Evolutionary conservation across 352 stramenopile species (phyloP).

Genomic region (Phytopythium litorale): DNA sequence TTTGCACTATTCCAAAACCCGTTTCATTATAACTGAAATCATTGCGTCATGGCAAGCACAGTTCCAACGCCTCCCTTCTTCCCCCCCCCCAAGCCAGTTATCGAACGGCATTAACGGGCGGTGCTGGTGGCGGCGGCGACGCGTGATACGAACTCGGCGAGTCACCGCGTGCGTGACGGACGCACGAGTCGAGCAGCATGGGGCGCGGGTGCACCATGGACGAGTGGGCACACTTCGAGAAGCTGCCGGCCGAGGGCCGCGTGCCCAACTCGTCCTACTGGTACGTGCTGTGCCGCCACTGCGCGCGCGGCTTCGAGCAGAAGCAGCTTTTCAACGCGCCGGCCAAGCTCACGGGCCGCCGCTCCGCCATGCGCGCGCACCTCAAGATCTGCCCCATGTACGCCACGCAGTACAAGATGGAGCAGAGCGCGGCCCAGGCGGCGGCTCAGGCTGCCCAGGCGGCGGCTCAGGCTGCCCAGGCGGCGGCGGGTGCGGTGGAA

Average conservation of each 20-base stretch:
- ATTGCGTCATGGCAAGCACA: too few species aligned
- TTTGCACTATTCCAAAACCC: too few species aligned
- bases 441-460: slow-evolving; percentile 15
- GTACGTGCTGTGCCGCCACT: slow-evolving; percentile 80
- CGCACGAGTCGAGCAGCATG: too few species aligned
- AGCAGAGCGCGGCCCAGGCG: slow-evolving; percentile 20
- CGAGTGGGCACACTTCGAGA: slow-evolving; percentile 82
- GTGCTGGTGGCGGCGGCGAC: too few species aligned
- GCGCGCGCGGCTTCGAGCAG: slow-evolving; percentile 47
- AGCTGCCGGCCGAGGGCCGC: slow-evolving; percentile 51
- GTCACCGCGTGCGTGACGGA: not conserved
- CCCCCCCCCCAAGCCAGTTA: too few species aligned
- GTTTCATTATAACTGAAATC: too few species aligned
- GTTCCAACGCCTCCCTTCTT: too few species aligned
- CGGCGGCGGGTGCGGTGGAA: slow-evolving; percentile 1
- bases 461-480: slow-evolving; percentile 7
- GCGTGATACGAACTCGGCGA: slow-evolving; percentile 8
- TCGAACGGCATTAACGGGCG: too few species aligned
- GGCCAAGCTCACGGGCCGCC: slow-evolving; percentile 56
- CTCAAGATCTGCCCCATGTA: slow-evolving; percentile 73
- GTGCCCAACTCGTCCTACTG: slow-evolving; percentile 81
- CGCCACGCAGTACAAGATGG: slow-evolving; percentile 57
- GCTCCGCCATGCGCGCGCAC: slow-evolving; percentile 72
- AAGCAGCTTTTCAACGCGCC: slow-evolving; percentile 63
- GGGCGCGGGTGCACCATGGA: slow-evolving; percentile 73